Evolutionary conservation across 2,329 filamentous ascomycete genomes (phyloP).

Genomic region (Pestalotiopsis fici): DNA sequence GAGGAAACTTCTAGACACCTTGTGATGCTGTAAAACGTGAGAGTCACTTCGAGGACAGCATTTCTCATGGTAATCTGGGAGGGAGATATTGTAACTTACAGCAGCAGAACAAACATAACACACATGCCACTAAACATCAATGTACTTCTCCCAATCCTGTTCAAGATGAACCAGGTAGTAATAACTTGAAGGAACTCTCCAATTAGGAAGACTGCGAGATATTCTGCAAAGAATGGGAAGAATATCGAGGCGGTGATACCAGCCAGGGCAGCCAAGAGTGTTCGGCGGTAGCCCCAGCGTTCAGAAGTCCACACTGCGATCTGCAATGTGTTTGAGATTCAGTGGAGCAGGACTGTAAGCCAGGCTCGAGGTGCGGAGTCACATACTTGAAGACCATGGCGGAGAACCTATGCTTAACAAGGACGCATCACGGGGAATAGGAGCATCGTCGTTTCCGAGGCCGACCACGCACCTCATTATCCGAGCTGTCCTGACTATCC

Average conservation of each 20-base stretch:
- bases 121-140: constrained; percentile 40
- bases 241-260: constrained; percentile 36
- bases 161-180: constrained; percentile 40
- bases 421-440: no score
- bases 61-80: constrained; percentile 29
- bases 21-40: neutral
- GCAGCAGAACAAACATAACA: constrained; percentile 37
- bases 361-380: no score
- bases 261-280: constrained; percentile 34
- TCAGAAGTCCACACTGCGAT: constrained; percentile 39
- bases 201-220: constrained; percentile 27
- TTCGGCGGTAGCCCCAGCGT: constrained; percentile 32
- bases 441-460: no score
- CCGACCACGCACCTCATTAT: no score
- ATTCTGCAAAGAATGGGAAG: constrained; percentile 34
- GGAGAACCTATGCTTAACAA: no score
- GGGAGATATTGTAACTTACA: constrained; percentile 36
- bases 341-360: no score
- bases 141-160: constrained; percentile 38
- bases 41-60: neutral
- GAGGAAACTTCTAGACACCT: constrained; percentile 29
- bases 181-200: constrained; percentile 37
- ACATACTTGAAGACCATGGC: no score
- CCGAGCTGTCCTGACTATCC: no score
- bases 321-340: no score